Base-by-base conservation (phyloP, 352 stramenopile genomes). In the Pythium coloratum region DNA sequence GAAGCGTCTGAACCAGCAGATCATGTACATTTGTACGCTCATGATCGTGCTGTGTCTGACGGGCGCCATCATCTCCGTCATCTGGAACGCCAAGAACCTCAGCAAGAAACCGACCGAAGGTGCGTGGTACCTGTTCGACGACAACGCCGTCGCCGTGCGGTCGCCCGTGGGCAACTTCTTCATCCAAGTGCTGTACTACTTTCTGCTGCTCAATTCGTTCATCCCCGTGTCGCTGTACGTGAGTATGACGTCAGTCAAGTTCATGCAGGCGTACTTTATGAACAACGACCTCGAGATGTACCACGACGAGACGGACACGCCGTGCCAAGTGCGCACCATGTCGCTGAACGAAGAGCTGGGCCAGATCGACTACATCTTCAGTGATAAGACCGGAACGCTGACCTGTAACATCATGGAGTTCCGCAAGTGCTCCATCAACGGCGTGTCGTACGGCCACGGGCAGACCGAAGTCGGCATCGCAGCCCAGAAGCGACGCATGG, bases 391-490 rank as follows among this genome's bases (percentile, higher is more conserved):
- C 13, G 95, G 95, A n/a, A 98, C 95, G 12, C 68, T 98, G 40
- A 98, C 95, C 50, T 94, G 91, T 62, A 98, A 98, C 71, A 85
- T 98, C 34, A 98, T 98, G 95, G 88, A 98, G 70, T 99, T 99
- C 73, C 97, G 98, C 53, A 95, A 97, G 60, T 99, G 92, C 71
- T 96, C 91, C 32, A 96, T 99, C 55, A 95, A 98, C 69, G 94
- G 94, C 38, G 78, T 97, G 24, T 73, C 91, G 26, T 99, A 98
- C 75, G 97, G 96, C 2, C 75, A 91, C 33, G 89, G 90, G 1
- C 88, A 95, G 60, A 97, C 90, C 0, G 88, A 96, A 66, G 82
- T 96, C 4, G 89, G 90, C 4, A 81, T 91, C 34, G 83, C 82
- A 0, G 88, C 86, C 24, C 86, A 82, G 57, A 89, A 88, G 58